These are phyloP conservation scores for Pyricularia sp. DNA, from an alignment of 2,329 filamentous ascomycete genomes.

Conservation along the genomic window DNA sequence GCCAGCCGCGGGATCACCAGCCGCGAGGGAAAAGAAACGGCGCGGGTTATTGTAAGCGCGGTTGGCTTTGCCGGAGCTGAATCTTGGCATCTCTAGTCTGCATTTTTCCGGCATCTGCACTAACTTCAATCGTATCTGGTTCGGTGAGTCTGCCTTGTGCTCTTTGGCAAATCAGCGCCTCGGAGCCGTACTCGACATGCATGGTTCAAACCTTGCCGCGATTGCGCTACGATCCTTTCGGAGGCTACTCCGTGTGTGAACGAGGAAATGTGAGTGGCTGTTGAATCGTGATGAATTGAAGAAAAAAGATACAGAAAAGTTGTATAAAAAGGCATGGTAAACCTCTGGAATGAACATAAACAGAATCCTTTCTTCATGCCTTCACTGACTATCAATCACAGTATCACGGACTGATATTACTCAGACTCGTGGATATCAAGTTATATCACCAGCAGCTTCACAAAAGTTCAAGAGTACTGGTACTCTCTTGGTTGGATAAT, in stretches of 20 bases:
- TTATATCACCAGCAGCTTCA: too few species aligned
- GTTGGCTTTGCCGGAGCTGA: neutral
- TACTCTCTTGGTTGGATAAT: too few species aligned
- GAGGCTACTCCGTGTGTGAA: neutral
- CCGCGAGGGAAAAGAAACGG: neutral
- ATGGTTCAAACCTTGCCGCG: neutral
- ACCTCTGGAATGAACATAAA: neutral
- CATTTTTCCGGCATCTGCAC: neutral
- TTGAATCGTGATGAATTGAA: neutral
- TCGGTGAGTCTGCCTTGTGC: neutral
- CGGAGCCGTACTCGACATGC: neutral
- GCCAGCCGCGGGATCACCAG: neutral
- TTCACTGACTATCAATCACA: neutral
- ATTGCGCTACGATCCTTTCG: neutral
- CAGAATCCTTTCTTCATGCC: neutral
- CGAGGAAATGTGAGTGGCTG: neutral
- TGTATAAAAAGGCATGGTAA: neutral
- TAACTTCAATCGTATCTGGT: neutral
- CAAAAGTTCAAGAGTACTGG: too few species aligned
- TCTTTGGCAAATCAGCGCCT: neutral
- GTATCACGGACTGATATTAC: neutral
- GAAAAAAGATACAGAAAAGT: neutral
- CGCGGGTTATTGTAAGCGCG: neutral
- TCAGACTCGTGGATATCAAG: neutral
- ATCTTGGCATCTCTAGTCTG: neutral